Percentiles rank a stretch among this genome's conserved stretches.
Evolutionary conservation across 306 rosid species (phyloP).

Genomic region (Astragalus membranaceus): DNA sequence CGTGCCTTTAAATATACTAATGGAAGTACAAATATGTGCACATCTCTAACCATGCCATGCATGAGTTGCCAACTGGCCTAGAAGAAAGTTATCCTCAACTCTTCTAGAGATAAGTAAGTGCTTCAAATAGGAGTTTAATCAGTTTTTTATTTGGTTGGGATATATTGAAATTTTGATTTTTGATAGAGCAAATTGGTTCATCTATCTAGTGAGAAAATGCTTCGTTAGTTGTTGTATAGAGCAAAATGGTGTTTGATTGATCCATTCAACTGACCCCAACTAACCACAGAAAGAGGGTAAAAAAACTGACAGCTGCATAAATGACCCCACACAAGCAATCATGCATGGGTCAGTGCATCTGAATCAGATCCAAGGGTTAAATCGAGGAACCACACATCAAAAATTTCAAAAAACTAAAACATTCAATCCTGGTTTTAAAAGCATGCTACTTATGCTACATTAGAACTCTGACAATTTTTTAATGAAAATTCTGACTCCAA

Average conservation of each 20-base stretch:
- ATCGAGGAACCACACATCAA: neutral
- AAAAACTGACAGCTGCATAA: neutral
- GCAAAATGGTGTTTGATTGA: neutral
- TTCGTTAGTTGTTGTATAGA: neutral
- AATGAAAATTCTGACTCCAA: neutral
- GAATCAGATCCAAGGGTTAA: neutral
- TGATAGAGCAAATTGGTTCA: neutral
- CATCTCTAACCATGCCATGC: neutral
- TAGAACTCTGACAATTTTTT: neutral
- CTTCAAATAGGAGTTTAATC: neutral
- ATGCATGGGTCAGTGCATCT: neutral
- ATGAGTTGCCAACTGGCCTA: neutral
- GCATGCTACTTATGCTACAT: neutral
- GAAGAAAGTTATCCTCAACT: neutral
- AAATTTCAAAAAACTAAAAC: neutral
- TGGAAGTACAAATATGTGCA: constrained; percentile 4
- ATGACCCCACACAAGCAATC: neutral
- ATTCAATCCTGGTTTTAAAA: neutral
- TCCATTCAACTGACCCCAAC: neutral
- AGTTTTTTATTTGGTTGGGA: neutral
- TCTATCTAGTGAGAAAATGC: neutral
- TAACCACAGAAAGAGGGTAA: neutral
- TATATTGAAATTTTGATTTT: neutral
- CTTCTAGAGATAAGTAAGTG: neutral
- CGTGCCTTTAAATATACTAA: constrained; percentile 15